Base-by-base conservation (phyloP, 1,284 basidiomycete genomes). In the Leccinum subspadiceum region DNA sequence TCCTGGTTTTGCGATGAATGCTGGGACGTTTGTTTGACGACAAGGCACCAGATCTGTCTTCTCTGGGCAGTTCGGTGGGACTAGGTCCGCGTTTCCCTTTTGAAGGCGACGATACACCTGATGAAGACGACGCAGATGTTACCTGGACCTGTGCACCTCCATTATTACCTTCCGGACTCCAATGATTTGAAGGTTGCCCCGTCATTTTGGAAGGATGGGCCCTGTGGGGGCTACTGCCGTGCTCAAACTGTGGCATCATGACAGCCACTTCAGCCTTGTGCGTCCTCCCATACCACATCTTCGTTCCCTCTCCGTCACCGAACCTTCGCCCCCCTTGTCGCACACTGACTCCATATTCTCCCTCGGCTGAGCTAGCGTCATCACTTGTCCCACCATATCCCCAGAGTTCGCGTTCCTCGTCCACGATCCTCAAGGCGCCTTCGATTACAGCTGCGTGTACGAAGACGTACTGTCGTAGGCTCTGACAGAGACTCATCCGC, bases 401-500 rank as follows among this genome's bases (percentile, higher is more conserved):
- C 70, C 73, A 76, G 56, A 75, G 65, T 67, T 72, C 77, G 51
- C 78, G 78, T 75, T 90, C 87, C 70, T 92, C 87, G 67, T 94
- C 93, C 51, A 90, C 78, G 55, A 94, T 81, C 77, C 84, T 80
- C 70, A 96, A 75, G 51, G 89, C 86, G 31, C 92, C 89, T 70
- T 93, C 89, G 58, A 95, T 85, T 62, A 96, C 84, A 15, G 89
- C 92, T 35, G 88, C 86, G 70, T 96, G 92, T 29, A 94, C 90
- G 72, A 95, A 96, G 22, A 95, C 86, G 69, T 94, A 96, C 76
- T 96, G 93, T 61, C 93, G 79, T 68, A 95, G 75, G 70, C 88
- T 93, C 78, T 94, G 93, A 67, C 93, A 94, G 60, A 96, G 75
- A 68, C 91, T 93, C 93, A 96, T 96, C 54, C 93, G 79, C 76